phyloP scores from a whole-genome alignment of 306 rosid genomes.

The Geum urbanum region DNA sequence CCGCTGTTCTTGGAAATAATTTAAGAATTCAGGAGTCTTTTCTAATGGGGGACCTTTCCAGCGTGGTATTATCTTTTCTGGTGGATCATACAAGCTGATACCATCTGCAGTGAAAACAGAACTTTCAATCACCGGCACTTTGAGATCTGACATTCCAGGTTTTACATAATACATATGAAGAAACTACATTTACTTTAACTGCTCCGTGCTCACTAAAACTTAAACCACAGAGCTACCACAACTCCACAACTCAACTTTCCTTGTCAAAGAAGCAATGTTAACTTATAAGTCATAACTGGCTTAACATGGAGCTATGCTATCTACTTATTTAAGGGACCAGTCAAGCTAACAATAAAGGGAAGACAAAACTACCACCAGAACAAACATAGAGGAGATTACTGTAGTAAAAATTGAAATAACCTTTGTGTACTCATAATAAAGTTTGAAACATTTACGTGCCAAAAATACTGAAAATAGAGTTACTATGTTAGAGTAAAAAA shows the following conservation, averaged over 20 bases:
- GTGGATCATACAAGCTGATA: slow-evolving; percentile 83
- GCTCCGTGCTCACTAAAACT: background rate
- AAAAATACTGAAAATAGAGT: no score
- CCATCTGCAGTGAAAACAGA: slow-evolving; percentile 52
- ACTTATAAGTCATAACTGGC: background rate
- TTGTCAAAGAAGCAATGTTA: slow-evolving; percentile 5
- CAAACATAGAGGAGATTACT: background rate
- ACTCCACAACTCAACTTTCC: background rate
- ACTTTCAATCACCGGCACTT: slow-evolving; percentile 16
- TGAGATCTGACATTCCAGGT: slow-evolving; percentile 12
- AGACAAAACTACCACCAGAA: background rate
- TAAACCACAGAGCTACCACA: background rate
- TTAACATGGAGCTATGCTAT: background rate
- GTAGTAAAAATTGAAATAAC: no score
- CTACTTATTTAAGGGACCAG: background rate
- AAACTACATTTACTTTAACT: background rate
- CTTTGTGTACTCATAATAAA: no score
- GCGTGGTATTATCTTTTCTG: slow-evolving; percentile 77
- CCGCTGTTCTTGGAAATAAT: slow-evolving; percentile 52
- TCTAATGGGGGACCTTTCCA: slow-evolving; percentile 84
- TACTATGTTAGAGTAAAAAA: no score
- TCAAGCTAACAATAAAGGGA: background rate
- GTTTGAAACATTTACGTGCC: no score
- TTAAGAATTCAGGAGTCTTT: slow-evolving; percentile 60
- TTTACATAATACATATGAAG: background rate